phyloP scores from a whole-genome alignment of 495 filamentous ascomycete genomes.

The Hypoxylon cercidicola region DNA sequence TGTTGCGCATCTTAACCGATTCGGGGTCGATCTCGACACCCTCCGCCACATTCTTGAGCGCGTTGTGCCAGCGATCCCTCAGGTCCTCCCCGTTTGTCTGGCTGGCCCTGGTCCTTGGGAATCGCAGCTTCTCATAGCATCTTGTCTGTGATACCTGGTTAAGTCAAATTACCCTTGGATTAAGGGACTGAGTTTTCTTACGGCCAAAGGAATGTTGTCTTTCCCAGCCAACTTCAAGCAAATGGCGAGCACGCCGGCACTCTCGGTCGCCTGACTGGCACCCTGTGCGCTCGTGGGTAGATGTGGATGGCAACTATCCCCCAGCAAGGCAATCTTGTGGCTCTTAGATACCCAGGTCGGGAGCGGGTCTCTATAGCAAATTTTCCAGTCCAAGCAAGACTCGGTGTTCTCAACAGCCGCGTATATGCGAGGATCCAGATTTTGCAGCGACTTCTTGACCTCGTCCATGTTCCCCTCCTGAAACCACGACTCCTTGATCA shows the following conservation, averaged over 20 bases:
- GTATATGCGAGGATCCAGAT: slow-evolving; percentile 55
- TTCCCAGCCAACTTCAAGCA: slow-evolving; percentile 57
- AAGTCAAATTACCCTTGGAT: not conserved
- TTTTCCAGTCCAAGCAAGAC: slow-evolving; percentile 62
- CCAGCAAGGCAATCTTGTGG: slow-evolving; percentile 57
- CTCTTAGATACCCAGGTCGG: slow-evolving; percentile 59
- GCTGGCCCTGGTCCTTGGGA: slow-evolving; percentile 55
- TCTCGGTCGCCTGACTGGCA: slow-evolving; percentile 62
- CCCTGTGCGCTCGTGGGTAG: slow-evolving; percentile 61
- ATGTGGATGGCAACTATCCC: slow-evolving; percentile 61
- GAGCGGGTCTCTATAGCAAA: slow-evolving; percentile 61
- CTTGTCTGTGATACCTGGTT: slow-evolving; percentile 47
- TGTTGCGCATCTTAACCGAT: slow-evolving; percentile 61
- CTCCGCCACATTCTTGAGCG: slow-evolving; percentile 59
- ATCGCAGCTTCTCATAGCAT: slow-evolving; percentile 64
- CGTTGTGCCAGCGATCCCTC: slow-evolving; percentile 64
- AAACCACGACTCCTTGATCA: slow-evolving; percentile 62
- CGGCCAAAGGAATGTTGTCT: slow-evolving; percentile 56
- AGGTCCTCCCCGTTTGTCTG: slow-evolving; percentile 64
- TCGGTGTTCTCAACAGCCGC: slow-evolving; percentile 60
- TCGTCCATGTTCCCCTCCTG: slow-evolving; percentile 61
- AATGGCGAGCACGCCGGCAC: slow-evolving; percentile 57
- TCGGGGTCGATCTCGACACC: slow-evolving; percentile 63
- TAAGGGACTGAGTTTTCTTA: slow-evolving; percentile 27
- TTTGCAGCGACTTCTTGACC: slow-evolving; percentile 48